Conservation (phyloP, 148 eudicot species). For the Simmondsia chinensis region DNA sequence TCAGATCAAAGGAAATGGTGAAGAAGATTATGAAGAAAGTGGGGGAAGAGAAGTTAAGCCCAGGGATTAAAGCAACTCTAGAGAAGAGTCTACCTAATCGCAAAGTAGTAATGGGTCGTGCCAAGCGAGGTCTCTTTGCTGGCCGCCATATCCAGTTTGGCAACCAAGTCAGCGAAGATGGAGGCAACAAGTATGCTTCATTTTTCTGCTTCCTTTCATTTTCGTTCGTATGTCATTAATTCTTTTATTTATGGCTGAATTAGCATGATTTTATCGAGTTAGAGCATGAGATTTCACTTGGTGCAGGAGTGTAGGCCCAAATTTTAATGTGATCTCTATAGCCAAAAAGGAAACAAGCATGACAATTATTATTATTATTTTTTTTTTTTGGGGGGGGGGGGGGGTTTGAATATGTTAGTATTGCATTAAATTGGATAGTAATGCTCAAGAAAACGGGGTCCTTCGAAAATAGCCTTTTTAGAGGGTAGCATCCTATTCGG, state of each 20-base stretch:
- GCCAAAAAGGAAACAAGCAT: no score
- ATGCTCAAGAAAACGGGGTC: no score
- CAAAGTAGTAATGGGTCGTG: slow-evolving; percentile 85
- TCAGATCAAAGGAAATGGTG: slow-evolving; percentile 73
- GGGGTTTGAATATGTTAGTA: no score
- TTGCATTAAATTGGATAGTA: no score
- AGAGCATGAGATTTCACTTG: no score
- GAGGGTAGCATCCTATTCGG: no score
- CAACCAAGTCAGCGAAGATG: slow-evolving; percentile 77
- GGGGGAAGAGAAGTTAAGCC: slow-evolving; percentile 62
- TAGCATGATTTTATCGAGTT: no score
- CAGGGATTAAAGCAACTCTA: slow-evolving; percentile 55
- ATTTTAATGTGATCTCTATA: no score
- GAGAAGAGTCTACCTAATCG: slow-evolving; percentile 44
- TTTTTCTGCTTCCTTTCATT: not conserved
- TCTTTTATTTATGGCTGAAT: not conserved
- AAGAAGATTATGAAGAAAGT: slow-evolving; percentile 74
- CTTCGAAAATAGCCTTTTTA: no score
- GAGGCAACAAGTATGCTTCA: slow-evolving; percentile 71
- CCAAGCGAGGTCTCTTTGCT: slow-evolving; percentile 84
- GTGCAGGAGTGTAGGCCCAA: no score
- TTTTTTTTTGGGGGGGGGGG: no score
- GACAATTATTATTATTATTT: no score
- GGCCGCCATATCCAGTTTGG: slow-evolving; percentile 97
- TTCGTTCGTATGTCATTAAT: not conserved